A percentile compares a stretch with the other conserved stretches of the same genome.
phyloP scores from a whole-genome alignment of 2,329 filamentous ascomycete genomes.

The Podosphaera xanthii region DNA sequence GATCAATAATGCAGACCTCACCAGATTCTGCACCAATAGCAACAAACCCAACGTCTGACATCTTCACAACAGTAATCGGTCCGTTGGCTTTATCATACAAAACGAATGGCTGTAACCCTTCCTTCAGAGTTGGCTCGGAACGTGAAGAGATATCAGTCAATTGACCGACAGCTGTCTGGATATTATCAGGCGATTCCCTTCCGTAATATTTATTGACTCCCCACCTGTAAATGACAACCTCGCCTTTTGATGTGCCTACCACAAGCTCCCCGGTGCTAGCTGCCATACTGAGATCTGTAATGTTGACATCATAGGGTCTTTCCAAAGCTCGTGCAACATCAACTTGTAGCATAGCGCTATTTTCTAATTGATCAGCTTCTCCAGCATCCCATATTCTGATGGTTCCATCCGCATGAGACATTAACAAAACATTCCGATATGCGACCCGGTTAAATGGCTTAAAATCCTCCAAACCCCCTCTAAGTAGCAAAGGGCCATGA shows the following conservation, averaged over 20 bases:
- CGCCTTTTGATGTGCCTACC: slow-evolving; percentile 60
- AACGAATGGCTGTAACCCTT: slow-evolving; percentile 59
- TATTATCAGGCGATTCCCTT: slow-evolving; percentile 28
- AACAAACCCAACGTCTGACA: slow-evolving; percentile 86
- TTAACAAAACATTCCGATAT: slow-evolving; percentile 61
- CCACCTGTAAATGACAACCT: slow-evolving; percentile 73
- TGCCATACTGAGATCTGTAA: slow-evolving; percentile 61
- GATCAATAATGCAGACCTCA: slow-evolving; percentile 58
- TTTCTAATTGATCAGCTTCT: slow-evolving; percentile 83
- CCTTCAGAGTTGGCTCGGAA: slow-evolving; percentile 48
- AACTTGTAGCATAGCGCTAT: slow-evolving; percentile 56
- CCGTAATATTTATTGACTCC: slow-evolving; percentile 55
- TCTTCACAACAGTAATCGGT: slow-evolving; percentile 51
- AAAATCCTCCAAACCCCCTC: slow-evolving; percentile 53
- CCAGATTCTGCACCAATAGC: slow-evolving; percentile 71
- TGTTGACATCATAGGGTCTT: slow-evolving; percentile 52
- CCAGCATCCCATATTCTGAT: slow-evolving; percentile 86
- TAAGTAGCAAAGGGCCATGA: slow-evolving; percentile 54
- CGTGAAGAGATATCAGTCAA: slow-evolving; percentile 54
- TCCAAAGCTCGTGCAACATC: slow-evolving; percentile 67
- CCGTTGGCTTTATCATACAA: slow-evolving; percentile 71
- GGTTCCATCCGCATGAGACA: slow-evolving; percentile 74
- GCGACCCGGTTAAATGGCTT: slow-evolving; percentile 57
- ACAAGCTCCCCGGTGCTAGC: slow-evolving; percentile 66
- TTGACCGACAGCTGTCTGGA: slow-evolving; percentile 38